Conservation (phyloP, 805 yeast genomes). For the Candida boidinii region DNA sequence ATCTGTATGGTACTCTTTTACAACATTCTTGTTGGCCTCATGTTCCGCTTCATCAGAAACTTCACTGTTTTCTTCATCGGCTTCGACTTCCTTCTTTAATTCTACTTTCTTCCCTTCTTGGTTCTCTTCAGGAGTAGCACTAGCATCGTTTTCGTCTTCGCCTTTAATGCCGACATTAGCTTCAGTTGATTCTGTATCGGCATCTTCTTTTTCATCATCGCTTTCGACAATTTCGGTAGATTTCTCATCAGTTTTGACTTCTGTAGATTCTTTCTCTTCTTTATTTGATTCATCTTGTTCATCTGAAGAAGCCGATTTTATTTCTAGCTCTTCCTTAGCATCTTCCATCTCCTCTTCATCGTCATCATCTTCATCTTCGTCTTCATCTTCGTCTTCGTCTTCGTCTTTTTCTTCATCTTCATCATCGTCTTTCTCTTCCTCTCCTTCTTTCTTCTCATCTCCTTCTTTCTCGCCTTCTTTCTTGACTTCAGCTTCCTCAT, state of each 20-base stretch:
- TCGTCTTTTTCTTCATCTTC: neutral
- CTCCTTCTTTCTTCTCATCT: neutral
- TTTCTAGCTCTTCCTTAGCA: slow-evolving; percentile 1
- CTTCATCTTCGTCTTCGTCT: slow-evolving; percentile 1
- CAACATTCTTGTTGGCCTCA: neutral
- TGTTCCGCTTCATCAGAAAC: neutral
- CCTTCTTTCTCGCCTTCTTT: neutral
- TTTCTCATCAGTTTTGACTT: too few relatives aligned
- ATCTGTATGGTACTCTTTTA: neutral
- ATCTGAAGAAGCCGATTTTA: neutral
- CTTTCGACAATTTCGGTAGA: neutral
- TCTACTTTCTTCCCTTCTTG: neutral
- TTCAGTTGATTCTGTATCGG: neutral
- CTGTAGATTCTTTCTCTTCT: neutral
- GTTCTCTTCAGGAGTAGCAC: neutral
- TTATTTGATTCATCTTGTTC: neutral
- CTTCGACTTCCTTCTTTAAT: neutral
- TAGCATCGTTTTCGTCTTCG: neutral
- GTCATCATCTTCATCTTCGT: slow-evolving; percentile 1
- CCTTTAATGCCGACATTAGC: neutral
- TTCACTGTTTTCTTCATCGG: neutral
- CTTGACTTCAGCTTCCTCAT: too few relatives aligned
- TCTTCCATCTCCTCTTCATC: slow-evolving; percentile 4
- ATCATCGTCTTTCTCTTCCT: neutral
- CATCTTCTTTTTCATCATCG: neutral